Base-by-base conservation (phyloP, 1,139 yeast species). In the Debaryomyces psychrophilus region DNA sequence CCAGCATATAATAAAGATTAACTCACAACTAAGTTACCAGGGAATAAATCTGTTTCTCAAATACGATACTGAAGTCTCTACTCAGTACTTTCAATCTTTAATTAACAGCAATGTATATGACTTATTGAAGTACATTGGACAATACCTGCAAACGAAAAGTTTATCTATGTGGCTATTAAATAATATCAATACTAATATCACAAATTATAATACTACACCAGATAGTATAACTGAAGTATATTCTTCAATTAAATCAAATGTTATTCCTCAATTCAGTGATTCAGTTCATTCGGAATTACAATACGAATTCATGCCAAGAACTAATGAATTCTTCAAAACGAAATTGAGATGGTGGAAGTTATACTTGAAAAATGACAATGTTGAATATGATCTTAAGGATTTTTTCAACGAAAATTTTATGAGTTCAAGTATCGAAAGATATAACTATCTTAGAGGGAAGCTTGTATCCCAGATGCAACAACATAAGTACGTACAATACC, bases 341-440 rank as follows among this genome's bases (percentile, higher is more conserved):
- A 65, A 60, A 17, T 62, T 76, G 37, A 55, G 58, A 25, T 76
- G 80, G 80, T 75, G 77, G 76, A 73, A 65, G 50, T 59, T 76
- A 15, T 76, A 76, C 54, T 64, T 62, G 48, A 68, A 65, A 43
- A 75, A 75, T 50, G 81, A 76, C 49, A 74, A 75, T 50, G 74
- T 76, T 12, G 79, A 74, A 56, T 75, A 75, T 49, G 73, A 68
- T 44, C 57, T 75, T 38, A 74, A 73, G 47, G 79, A 75, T 47
- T 73, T 54, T 49, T 68, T 75, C 46, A 61, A 52, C 41, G 43
- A 51, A 6, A 57, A 66, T 28, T 75, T 73, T 53, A 72, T 76
- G 78, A 61, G 56, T 46, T 52, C 64, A 34, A 71, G 77, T 49
- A 72, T 74, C 22, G 79, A 73, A 45, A 57, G 60, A 27, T 75